phyloP scores from a whole-genome alignment of 352 stramenopile species.

The Phytopythium aichiense region DNA sequence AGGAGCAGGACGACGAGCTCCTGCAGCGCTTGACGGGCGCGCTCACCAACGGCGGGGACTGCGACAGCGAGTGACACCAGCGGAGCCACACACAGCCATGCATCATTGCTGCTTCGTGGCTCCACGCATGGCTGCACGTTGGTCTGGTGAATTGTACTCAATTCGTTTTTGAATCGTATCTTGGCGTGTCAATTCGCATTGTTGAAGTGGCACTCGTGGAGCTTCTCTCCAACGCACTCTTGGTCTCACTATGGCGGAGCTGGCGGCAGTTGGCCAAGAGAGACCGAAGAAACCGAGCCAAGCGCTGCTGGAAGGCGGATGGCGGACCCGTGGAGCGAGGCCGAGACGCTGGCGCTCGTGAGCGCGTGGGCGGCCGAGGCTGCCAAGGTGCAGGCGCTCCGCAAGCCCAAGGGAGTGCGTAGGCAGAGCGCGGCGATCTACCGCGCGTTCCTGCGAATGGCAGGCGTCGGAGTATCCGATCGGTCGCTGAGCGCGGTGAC shows the following conservation, averaged over 20 bases:
- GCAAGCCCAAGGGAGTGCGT: neutral
- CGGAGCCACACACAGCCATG: neutral
- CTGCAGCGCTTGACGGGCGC: neutral
- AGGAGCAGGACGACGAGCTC: slow-evolving; percentile 1
- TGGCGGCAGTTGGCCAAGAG: neutral
- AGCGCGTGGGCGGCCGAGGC: neutral
- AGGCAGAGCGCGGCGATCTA: neutral
- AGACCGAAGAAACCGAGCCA: neutral
- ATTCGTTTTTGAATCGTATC: neutral
- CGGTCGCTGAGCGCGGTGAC: neutral
- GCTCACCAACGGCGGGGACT: neutral
- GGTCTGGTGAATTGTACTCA: neutral
- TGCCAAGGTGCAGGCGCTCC: neutral
- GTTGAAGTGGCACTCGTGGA: neutral
- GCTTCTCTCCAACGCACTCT: neutral
- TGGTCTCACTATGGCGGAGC: neutral
- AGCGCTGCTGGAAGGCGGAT: too few species aligned
- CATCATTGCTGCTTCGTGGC: neutral
- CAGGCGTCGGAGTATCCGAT: neutral
- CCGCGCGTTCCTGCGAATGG: neutral
- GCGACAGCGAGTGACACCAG: neutral
- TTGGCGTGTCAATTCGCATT: neutral
- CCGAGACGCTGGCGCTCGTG: slow-evolving; percentile 2
- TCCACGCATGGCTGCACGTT: neutral
- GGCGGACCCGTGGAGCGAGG: neutral